Percentiles rank a stretch among this genome's conserved stretches.
phyloP scores from a whole-genome alignment of 306 rosid genomes.

The Lathyrus tuberosus region DNA sequence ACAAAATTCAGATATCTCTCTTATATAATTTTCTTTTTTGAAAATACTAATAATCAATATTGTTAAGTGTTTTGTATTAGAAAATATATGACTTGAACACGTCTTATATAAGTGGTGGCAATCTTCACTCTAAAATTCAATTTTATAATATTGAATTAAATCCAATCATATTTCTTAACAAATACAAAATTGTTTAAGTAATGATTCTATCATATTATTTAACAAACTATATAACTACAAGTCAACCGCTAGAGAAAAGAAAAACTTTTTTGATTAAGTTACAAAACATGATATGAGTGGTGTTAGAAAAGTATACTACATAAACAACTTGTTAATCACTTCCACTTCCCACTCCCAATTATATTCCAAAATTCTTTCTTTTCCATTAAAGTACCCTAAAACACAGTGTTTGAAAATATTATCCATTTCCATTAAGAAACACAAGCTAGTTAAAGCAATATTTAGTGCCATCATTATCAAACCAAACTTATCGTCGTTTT shows the following conservation, averaged over 20 bases:
- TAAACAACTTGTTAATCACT: conserved; percentile 32
- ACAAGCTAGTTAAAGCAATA: conserved; percentile 31
- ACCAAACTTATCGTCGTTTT: conserved; percentile 22
- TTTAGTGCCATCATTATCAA: conserved; percentile 38
- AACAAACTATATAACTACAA: conserved; percentile 14
- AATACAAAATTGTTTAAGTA: neutral
- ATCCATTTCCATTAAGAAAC: conserved; percentile 52
- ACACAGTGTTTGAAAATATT: conserved; percentile 48
- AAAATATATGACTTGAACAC: no score
- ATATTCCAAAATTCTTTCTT: conserved; percentile 53
- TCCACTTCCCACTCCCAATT: conserved; percentile 49
- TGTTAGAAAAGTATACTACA: neutral
- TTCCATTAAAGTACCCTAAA: conserved; percentile 34
- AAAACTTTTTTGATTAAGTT: conserved; percentile 2
- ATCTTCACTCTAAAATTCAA: no score
- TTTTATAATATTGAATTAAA: no score
- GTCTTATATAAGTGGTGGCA: no score
- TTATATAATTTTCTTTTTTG: no score
- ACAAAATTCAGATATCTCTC: no score
- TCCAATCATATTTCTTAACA: no score
- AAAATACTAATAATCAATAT: no score
- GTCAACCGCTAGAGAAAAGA: conserved; percentile 12
- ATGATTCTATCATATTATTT: neutral
- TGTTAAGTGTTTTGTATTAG: no score
- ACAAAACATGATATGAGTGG: conserved; percentile 2